Conservation (phyloP, 306 rosid genomes). For the Pachyrhizus erosus region DNA sequence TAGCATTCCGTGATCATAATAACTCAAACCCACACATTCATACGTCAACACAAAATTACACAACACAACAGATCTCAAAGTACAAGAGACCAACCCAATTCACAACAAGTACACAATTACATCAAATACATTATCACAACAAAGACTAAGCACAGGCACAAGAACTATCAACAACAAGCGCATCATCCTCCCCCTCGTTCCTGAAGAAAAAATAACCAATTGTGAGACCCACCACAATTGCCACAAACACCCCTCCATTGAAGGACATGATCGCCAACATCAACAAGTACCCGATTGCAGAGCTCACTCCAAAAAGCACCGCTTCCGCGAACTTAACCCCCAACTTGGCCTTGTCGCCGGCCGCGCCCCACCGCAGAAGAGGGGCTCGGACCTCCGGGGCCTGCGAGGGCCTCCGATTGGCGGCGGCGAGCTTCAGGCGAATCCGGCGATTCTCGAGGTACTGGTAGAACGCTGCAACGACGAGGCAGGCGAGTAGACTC, state of each 20-base stretch:
- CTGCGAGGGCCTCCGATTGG: conserved; percentile 19
- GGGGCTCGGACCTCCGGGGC: conserved; percentile 56
- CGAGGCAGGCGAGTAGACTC: conserved; percentile 52
- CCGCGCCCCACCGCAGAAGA: conserved; percentile 43
- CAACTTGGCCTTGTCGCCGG: background rate
- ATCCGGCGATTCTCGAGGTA: conserved; percentile 69
- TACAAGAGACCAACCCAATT: background rate
- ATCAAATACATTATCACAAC: background rate
- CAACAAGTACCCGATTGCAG: conserved; percentile 80
- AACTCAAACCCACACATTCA: background rate
- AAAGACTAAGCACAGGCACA: conserved; percentile 74
- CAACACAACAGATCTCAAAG: background rate
- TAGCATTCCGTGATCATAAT: background rate
- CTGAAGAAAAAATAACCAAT: conserved; percentile 69
- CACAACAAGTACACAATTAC: background rate
- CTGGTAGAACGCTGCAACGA: conserved; percentile 75
- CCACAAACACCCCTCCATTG: conserved; percentile 82
- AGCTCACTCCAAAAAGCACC: conserved; percentile 67
- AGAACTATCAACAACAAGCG: conserved; percentile 57
- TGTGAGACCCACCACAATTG: conserved; percentile 71
- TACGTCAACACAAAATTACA: background rate
- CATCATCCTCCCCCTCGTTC: conserved; percentile 52
- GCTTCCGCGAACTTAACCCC: conserved; percentile 55
- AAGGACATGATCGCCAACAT: conserved; percentile 93
- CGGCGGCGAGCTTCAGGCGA: conserved; percentile 57